Evolutionary conservation across 345 rosid genomes (phyloP).

Genomic region (Rhizophora apiculata): DNA sequence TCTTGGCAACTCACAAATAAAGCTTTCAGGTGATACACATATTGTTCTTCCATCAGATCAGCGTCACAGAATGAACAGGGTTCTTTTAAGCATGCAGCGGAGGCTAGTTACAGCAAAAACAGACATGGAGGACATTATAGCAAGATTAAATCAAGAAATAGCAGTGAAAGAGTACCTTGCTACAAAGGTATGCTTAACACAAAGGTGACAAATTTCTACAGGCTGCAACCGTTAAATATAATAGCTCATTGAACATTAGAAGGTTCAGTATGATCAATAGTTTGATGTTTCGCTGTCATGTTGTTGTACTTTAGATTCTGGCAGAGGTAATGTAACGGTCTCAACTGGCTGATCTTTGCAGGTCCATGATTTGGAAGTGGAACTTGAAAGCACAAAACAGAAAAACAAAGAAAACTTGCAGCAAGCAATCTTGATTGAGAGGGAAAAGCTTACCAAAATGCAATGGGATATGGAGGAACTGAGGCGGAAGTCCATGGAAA

Average conservation of each 20-base stretch:
- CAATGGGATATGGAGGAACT: slow-evolving; percentile 99
- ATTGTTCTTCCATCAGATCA: slow-evolving; percentile 77
- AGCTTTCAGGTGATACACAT: slow-evolving; percentile 50
- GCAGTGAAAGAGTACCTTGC: slow-evolving; percentile 84
- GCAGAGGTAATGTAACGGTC: slow-evolving; percentile 1
- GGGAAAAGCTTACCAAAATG: slow-evolving; percentile 83
- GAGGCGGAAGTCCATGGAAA: slow-evolving; percentile 70
- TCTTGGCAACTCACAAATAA: slow-evolving; percentile 39
- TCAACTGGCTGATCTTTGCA: slow-evolving; percentile 30
- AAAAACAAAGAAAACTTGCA: slow-evolving; percentile 86
- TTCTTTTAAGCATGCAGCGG: slow-evolving; percentile 65
- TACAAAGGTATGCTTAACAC: slow-evolving; percentile 55
- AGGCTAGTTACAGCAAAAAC: slow-evolving; percentile 82
- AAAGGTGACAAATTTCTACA: not conserved
- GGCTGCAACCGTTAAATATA: not conserved
- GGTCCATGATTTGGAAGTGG: slow-evolving; percentile 95
- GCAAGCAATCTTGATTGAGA: slow-evolving; percentile 82
- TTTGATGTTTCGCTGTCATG: slow-evolving; percentile 4
- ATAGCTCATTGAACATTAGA: not conserved
- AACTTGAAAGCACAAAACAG: slow-evolving; percentile 80
- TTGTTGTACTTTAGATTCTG: not conserved
- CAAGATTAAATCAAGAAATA: slow-evolving; percentile 84
- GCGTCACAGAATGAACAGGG: slow-evolving; percentile 73
- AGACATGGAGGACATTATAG: slow-evolving; percentile 95
- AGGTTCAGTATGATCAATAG: not conserved